These are phyloP conservation scores for Ascocoryne sarcoides DNA, from an alignment of 2,329 filamentous ascomycete genomes.

Conservation along the genomic window DNA sequence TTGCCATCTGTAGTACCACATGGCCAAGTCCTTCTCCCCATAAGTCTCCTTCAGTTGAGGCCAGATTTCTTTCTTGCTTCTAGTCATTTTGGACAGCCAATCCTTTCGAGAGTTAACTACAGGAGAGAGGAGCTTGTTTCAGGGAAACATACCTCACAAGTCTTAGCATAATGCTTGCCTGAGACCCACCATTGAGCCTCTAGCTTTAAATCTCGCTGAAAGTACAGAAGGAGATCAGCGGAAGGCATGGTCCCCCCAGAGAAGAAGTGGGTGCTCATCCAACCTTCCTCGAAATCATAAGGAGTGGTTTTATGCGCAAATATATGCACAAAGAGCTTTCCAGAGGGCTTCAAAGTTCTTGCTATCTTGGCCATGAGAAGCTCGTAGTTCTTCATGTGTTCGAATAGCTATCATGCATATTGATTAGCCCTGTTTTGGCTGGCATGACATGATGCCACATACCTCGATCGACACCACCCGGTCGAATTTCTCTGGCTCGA, in stretches of 20 bases:
- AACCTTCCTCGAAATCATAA: constrained; percentile 63
- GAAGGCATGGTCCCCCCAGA: constrained; percentile 65
- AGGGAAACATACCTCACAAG: constrained; percentile 51
- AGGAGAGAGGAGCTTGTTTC: not conserved
- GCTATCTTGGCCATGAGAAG: constrained; percentile 55
- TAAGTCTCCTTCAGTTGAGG: constrained; percentile 57
- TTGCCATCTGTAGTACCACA: constrained; percentile 64
- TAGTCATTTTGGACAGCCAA: constrained; percentile 53
- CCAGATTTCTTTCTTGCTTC: constrained; percentile 52
- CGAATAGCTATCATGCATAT: constrained; percentile 46
- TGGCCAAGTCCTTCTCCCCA: constrained; percentile 47
- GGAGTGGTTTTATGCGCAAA: constrained; percentile 56
- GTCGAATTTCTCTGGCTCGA: constrained; percentile 49
- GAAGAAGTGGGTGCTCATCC: constrained; percentile 70
- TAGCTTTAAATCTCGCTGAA: constrained; percentile 52
- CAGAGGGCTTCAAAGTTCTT: constrained; percentile 48
- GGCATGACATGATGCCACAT: no score
- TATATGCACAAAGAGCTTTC: constrained; percentile 62
- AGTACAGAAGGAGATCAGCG: constrained; percentile 57
- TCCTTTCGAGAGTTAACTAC: constrained; percentile 31
- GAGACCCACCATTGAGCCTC: constrained; percentile 63
- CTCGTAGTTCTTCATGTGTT: constrained; percentile 72
- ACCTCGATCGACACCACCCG: constrained; percentile 57
- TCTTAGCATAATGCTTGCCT: constrained; percentile 59
- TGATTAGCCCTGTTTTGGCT: no score